Percentiles rank a stretch among this genome's conserved stretches.
These are phyloP conservation scores for Endothia cerciana DNA, from an alignment of 2,329 filamentous ascomycete genomes.

Conservation along the genomic window DNA sequence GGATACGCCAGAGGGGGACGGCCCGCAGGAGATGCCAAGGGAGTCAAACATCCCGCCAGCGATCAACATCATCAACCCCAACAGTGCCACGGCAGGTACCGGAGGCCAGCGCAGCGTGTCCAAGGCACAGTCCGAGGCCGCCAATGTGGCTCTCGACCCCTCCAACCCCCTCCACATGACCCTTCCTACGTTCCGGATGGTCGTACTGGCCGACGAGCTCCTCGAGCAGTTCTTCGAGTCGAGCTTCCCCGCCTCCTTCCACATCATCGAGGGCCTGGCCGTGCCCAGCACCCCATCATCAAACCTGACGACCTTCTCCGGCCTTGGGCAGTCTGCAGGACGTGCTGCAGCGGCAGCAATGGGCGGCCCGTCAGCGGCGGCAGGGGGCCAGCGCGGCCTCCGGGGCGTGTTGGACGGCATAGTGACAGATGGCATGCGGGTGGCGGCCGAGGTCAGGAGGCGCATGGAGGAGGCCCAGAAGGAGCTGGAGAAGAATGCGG, in stretches of 20 bases:
- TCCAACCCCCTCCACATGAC: conserved; percentile 94
- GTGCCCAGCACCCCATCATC: conserved; percentile 56
- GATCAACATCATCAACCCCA: conserved; percentile 33
- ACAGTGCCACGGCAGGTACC: conserved; percentile 32
- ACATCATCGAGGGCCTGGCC: conserved; percentile 69
- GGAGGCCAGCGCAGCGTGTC: conserved; percentile 49
- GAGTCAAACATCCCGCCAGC: conserved; percentile 32
- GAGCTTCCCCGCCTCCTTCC: conserved; percentile 91
- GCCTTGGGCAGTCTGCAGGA: conserved; percentile 61
- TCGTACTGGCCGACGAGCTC: conserved; percentile 92
- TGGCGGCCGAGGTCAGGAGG: conserved; percentile 87
- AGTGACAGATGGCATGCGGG: conserved; percentile 94
- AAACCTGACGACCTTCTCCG: conserved; percentile 84
- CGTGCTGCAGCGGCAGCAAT: conserved; percentile 46
- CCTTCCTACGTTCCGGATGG: conserved; percentile 97
- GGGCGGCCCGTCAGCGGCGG: conserved; percentile 50
- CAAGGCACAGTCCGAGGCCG: conserved; percentile 72
- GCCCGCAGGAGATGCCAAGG: conserved; percentile 28
- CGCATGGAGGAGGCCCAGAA: conserved; percentile 95
- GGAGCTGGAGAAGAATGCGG: conserved; percentile 82
- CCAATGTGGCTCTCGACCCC: conserved; percentile 90
- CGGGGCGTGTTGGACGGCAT: conserved; percentile 96
- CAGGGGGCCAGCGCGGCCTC: conserved; percentile 72
- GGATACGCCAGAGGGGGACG: conserved; percentile 42
- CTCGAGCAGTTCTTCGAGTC: conserved; percentile 98